Evolutionary conservation across 352 stramenopile species (phyloP).

Genomic region (Pythium insidiosum): DNA sequence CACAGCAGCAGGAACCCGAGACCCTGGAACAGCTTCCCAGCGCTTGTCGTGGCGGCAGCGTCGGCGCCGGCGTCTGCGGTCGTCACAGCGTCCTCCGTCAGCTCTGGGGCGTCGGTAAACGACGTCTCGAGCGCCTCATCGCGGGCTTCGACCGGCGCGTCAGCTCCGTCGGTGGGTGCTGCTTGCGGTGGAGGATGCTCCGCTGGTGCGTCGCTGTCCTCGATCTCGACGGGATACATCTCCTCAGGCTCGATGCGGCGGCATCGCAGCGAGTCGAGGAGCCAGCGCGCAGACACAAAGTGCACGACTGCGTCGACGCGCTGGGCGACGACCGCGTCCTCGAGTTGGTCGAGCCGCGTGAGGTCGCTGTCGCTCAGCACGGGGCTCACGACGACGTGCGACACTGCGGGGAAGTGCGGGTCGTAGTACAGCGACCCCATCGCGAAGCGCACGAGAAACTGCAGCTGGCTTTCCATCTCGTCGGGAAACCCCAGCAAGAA

Average conservation of each 20-base stretch:
- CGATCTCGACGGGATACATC: slow-evolving; percentile 56
- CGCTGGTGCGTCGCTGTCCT: slow-evolving; percentile 16
- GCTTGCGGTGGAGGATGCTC: neutral
- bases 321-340: slow-evolving; percentile 15
- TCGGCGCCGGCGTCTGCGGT: neutral
- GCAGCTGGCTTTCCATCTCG: slow-evolving; percentile 27
- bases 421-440: slow-evolving; percentile 71
- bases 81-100: no score
- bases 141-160: no score
- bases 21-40: slow-evolving; percentile 32
- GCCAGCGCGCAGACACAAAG: slow-evolving; percentile 56
- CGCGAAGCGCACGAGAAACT: slow-evolving; percentile 43
- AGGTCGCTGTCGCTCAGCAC: slow-evolving; percentile 31
- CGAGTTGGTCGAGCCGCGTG: slow-evolving; percentile 18
- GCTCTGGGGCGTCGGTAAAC: no score
- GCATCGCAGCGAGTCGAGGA: slow-evolving; percentile 54
- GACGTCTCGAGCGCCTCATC: no score
- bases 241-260: slow-evolving; percentile 43
- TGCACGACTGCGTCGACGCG: slow-evolving; percentile 24
- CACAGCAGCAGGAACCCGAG: slow-evolving; percentile 59
- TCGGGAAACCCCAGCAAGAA: slow-evolving; percentile 45
- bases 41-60: neutral
- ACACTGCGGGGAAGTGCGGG: slow-evolving; percentile 43
- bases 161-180: no score
- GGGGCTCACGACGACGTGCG: slow-evolving; percentile 58